Conservation (phyloP, 148 eudicot genomes). For the Euryodendron excelsum region DNA sequence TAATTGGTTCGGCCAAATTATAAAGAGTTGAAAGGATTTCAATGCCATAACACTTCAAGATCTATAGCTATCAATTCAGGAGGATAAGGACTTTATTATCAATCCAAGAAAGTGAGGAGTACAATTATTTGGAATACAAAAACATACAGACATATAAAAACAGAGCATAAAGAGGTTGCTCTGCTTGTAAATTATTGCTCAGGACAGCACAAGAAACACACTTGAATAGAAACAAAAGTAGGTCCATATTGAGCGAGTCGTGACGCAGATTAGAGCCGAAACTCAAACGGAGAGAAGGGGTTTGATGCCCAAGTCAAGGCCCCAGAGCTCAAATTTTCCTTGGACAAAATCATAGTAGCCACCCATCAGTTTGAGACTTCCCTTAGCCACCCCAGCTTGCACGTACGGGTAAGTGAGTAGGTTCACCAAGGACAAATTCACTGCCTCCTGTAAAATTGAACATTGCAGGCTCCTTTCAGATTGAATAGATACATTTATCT, state of each 20-base stretch:
- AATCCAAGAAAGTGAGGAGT: too few relatives aligned
- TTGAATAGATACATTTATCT: not conserved
- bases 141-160: too few relatives aligned
- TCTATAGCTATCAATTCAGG: too few relatives aligned
- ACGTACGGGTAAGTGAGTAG: slow-evolving; percentile 8
- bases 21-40: too few relatives aligned
- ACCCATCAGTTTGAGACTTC: slow-evolving; percentile 5
- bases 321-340: not conserved
- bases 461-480: not conserved
- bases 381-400: not conserved
- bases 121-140: too few relatives aligned
- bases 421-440: slow-evolving; percentile 8
- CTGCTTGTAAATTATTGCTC: not conserved
- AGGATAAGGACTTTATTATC: too few relatives aligned
- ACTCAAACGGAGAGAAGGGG: not conserved
- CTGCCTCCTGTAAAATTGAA: slow-evolving; percentile 8
- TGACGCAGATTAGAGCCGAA: too few relatives aligned
- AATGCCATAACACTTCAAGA: too few relatives aligned
- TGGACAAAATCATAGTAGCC: slow-evolving; percentile 3
- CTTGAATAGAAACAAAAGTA: not conserved
- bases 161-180: not conserved
- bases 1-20: too few relatives aligned
- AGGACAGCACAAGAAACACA: not conserved
- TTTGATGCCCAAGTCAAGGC: not conserved
- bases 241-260: too few relatives aligned